Evolutionary conservation across 805 yeast species (phyloP).

Genomic region (Yarrowia osloensis): DNA sequence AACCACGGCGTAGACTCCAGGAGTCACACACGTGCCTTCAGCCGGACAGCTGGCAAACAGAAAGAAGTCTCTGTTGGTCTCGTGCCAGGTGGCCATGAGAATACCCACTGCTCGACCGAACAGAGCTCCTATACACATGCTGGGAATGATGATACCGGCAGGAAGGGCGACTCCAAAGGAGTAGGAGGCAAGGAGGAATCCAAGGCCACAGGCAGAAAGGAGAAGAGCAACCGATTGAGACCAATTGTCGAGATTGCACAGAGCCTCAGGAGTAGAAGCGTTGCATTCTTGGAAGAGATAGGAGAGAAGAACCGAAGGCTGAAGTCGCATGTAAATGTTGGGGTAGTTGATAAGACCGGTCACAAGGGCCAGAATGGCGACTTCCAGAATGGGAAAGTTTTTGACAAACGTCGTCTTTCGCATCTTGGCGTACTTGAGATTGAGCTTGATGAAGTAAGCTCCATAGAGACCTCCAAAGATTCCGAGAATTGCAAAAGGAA

Average conservation of each 20-base stretch:
- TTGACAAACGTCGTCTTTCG: slow-evolving; percentile 29
- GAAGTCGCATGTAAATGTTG: slow-evolving; percentile 53
- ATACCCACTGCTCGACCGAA: slow-evolving; percentile 57
- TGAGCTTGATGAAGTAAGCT: slow-evolving; percentile 51
- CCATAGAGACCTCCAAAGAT: slow-evolving; percentile 71
- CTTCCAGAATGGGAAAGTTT: slow-evolving; percentile 49
- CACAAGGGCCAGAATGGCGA: slow-evolving; percentile 49
- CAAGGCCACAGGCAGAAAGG: slow-evolving; percentile 50
- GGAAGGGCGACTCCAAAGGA: slow-evolving; percentile 65
- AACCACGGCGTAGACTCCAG: slow-evolving; percentile 84
- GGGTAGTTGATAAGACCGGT: slow-evolving; percentile 63
- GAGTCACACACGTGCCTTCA: slow-evolving; percentile 63
- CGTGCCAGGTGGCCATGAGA: slow-evolving; percentile 47
- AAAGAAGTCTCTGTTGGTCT: slow-evolving; percentile 43
- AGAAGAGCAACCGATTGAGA: slow-evolving; percentile 39
- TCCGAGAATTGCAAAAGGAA: slow-evolving; percentile 75
- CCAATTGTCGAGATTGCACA: slow-evolving; percentile 38
- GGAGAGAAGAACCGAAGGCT: slow-evolving; percentile 59
- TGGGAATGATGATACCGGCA: slow-evolving; percentile 63
- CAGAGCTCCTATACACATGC: slow-evolving; percentile 64
- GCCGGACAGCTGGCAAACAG: slow-evolving; percentile 48
- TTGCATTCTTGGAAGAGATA: slow-evolving; percentile 70
- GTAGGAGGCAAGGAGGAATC: slow-evolving; percentile 62
- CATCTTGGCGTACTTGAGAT: slow-evolving; percentile 48
- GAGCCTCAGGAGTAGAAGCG: slow-evolving; percentile 39